Evolutionary conservation across 352 stramenopile genomes (phyloP).

Genomic region (Phytopythium montanum): DNA sequence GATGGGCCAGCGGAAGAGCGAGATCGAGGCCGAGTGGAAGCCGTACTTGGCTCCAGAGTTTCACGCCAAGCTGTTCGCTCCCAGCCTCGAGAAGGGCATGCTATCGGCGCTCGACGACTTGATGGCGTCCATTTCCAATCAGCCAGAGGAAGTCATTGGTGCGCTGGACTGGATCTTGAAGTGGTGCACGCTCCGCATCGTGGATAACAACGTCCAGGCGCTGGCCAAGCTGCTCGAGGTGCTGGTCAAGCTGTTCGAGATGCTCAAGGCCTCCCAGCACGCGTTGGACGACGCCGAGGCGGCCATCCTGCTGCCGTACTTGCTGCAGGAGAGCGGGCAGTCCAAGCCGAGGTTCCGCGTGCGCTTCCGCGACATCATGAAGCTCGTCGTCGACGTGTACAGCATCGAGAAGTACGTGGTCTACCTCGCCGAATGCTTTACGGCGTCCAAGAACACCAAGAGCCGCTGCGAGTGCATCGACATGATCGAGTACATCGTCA

Average conservation of each 20-base stretch:
- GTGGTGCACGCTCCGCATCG: slow-evolving; percentile 80
- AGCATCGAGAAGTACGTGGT: slow-evolving; percentile 67
- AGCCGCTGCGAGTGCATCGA: slow-evolving; percentile 85
- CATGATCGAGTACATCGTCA: slow-evolving; percentile 74
- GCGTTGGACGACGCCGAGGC: slow-evolving; percentile 82
- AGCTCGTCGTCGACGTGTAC: slow-evolving; percentile 76
- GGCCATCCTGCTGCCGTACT: slow-evolving; percentile 73
- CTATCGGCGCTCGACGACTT: slow-evolving; percentile 73
- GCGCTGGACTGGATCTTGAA: slow-evolving; percentile 81
- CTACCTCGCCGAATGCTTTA: slow-evolving; percentile 83
- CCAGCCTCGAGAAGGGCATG: slow-evolving; percentile 82
- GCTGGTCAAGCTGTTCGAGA: slow-evolving; percentile 75
- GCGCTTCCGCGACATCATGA: slow-evolving; percentile 84
- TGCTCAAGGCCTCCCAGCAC: slow-evolving; percentile 63
- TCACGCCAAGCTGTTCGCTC: slow-evolving; percentile 75
- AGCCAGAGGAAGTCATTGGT: slow-evolving; percentile 62
- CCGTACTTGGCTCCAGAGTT: slow-evolving; percentile 64
- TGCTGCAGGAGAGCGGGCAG: slow-evolving; percentile 83
- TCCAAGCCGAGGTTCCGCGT: slow-evolving; percentile 81
- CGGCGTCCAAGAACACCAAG: slow-evolving; percentile 83
- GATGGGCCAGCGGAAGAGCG: slow-evolving; percentile 60
- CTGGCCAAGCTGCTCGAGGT: slow-evolving; percentile 81
- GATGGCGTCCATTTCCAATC: slow-evolving; percentile 53
- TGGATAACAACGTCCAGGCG: slow-evolving; percentile 88
- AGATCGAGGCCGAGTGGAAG: slow-evolving; percentile 79